Evolutionary conservation across 2,329 filamentous ascomycete species (phyloP), one percentile per base, ranked within the genome.

Genomic region (Neonectria ditissima): DNA sequence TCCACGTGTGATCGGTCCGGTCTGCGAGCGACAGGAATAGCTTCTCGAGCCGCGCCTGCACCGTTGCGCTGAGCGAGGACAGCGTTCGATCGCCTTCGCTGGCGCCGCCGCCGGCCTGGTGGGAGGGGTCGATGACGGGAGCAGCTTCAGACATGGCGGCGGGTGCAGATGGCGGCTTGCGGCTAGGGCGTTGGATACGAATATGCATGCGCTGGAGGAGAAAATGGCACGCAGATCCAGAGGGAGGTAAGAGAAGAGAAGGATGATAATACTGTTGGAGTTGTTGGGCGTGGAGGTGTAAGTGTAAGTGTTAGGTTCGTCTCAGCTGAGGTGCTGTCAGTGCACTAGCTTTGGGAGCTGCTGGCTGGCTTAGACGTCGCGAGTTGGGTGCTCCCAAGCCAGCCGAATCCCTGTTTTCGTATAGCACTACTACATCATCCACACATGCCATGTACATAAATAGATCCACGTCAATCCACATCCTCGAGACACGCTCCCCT

Each of bases 71-170:
- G 45, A 88, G 63, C 22, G 79, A 75, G 41, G 78, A 71, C 69
- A 87, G 75, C 44, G 73, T 74, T 59, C 78, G 80, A 22, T 79
- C 72, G 52, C 80, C 76, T 44, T 79, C 80, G 67, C 80, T 81
- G 30, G 80, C 79, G 44, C 83, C 84, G 65, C 83, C 84, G 60
- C 83, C 84, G 11, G 83, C 83, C 65, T 84, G 82, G 61, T 76
- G 78, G 54, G 77, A 53, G 28, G 80, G 71, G 64, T 72, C 62
- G 62, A 62, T 55, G 26, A 26, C 24, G 24, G 67, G 57, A 44
- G 61, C 52, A 44, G 61, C 52, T 20, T 65, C 55, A 50, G 70
- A 22, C 70, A 72, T 72, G 28, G 3, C 59, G 28, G 3, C 59
- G 43, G 41, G n/a, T 37, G 34, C 44, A 3, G n/a, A 39, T 11